These are phyloP conservation scores for Maudiozyma bulderi DNA, from an alignment of 805 yeast species.

Conservation along the genomic window DNA sequence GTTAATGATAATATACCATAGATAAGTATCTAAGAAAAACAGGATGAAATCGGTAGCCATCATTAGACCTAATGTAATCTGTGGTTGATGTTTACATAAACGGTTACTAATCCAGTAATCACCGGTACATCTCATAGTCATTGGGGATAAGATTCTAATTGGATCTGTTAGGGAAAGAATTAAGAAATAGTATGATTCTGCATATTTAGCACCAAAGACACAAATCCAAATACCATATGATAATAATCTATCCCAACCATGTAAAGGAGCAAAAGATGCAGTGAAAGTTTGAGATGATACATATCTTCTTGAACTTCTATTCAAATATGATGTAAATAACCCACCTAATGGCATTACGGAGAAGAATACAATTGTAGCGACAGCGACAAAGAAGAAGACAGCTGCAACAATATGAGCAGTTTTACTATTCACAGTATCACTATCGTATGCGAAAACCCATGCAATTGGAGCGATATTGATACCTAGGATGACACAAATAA, in stretches of 20 bases:
- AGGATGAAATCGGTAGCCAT: conserved; percentile 81
- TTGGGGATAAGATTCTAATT: conserved; percentile 74
- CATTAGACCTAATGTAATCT: conserved; percentile 87
- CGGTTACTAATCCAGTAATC: conserved; percentile 73
- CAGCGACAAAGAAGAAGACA: conserved; percentile 80
- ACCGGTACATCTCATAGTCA: conserved; percentile 90
- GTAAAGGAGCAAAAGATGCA: conserved; percentile 71
- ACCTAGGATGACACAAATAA: conserved; percentile 54
- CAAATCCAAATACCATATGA: conserved; percentile 83
- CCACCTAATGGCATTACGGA: conserved; percentile 95
- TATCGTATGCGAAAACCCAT: conserved; percentile 75
- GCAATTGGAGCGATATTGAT: conserved; percentile 78
- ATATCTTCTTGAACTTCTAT: conserved; percentile 74
- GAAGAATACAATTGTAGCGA: conserved; percentile 75
- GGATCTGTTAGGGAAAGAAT: conserved; percentile 88
- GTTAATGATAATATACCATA: conserved; percentile 96
- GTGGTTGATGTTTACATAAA: conserved; percentile 78
- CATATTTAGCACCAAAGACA: conserved; percentile 79
- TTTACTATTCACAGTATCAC: conserved; percentile 50
- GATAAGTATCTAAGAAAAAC: conserved; percentile 95
- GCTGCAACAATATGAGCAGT: conserved; percentile 71
- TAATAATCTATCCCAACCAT: conserved; percentile 89
- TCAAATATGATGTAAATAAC: conserved; percentile 87
- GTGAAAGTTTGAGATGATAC: conserved; percentile 94
- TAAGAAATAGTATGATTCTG: conserved; percentile 89